Evolutionary conservation across 2,329 filamentous ascomycete genomes (phyloP).

Genomic region (Fusarium austroafricanum): DNA sequence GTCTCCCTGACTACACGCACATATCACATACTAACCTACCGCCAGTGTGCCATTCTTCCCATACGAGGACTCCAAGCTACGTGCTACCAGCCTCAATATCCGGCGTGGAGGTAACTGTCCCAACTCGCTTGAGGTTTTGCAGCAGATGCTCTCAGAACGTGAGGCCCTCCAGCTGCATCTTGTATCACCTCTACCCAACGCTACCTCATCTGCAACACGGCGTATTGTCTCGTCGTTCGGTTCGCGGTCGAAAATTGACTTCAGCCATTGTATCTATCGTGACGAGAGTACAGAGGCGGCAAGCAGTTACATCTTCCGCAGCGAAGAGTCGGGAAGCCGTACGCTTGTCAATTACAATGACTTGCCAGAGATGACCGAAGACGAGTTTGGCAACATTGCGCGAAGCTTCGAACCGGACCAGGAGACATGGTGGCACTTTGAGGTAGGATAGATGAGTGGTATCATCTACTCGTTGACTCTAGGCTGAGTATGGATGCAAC

Average conservation of each 20-base stretch:
- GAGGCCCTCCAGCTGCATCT: constrained; percentile 55
- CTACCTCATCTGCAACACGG: constrained; percentile 60
- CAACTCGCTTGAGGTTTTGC: constrained; percentile 77
- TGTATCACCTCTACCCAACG: constrained; percentile 66
- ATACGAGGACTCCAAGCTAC: constrained; percentile 77
- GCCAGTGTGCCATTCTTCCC: constrained; percentile 74
- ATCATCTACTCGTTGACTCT: background rate
- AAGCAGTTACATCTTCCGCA: constrained; percentile 77
- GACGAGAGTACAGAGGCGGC: constrained; percentile 66
- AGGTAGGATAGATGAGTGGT: constrained; percentile 58
- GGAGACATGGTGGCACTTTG: constrained; percentile 76
- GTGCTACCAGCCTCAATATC: constrained; percentile 67
- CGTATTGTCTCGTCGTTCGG: constrained; percentile 68
- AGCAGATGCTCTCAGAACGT: constrained; percentile 64
- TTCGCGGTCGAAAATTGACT: constrained; percentile 54
- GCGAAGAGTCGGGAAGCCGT: constrained; percentile 67
- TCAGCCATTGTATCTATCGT: constrained; percentile 70
- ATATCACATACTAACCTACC: constrained; percentile 24
- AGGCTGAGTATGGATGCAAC: constrained; percentile 33
- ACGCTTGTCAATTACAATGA: constrained; percentile 78
- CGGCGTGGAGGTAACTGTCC: constrained; percentile 79
- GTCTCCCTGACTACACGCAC: constrained; percentile 42
- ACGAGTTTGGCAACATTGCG: constrained; percentile 66
- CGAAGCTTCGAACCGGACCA: constrained; percentile 52
- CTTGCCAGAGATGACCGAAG: constrained; percentile 73